Evolutionary conservation across 2,329 filamentous ascomycete species (phyloP).

Genomic region (Sporothrix pallida): DNA sequence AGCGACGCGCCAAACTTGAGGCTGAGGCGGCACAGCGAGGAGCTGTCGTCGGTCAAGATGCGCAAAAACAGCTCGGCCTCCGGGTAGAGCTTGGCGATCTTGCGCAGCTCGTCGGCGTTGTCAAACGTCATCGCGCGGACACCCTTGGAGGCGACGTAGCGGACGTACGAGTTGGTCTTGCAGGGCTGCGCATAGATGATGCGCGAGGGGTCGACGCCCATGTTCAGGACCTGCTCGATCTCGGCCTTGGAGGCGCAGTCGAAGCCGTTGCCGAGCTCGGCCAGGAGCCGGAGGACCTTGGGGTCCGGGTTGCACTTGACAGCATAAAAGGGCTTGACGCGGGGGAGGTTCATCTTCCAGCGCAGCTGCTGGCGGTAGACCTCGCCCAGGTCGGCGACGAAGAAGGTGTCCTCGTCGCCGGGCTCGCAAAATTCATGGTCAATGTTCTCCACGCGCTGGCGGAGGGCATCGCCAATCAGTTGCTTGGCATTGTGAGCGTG

Average conservation of each 20-base stretch:
- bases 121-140: constrained; percentile 99
- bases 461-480: constrained; percentile 84
- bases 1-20: constrained; percentile 96
- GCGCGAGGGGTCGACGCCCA: constrained; percentile 83
- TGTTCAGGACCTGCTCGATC: constrained; percentile 86
- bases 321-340: constrained; percentile 96
- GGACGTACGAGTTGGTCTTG: constrained; percentile 98
- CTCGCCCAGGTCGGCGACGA: constrained; percentile 96
- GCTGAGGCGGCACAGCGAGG: constrained; percentile 90
- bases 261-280: constrained; percentile 89
- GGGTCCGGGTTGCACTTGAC: constrained; percentile 99
- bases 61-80: constrained; percentile 90
- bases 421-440: constrained; percentile 87
- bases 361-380: constrained; percentile 98
- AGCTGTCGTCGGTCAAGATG: constrained; percentile 95
- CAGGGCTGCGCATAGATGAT: constrained; percentile 99
- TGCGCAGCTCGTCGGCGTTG: constrained; percentile 96
- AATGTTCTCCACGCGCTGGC: constrained; percentile 81
- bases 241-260: constrained; percentile 98
- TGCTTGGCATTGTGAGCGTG: constrained; percentile 66
- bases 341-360: constrained; percentile 93
- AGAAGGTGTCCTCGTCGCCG: constrained; percentile 97
- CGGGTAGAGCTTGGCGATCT: constrained; percentile 91
- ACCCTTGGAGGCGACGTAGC: constrained; percentile 80
- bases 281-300: constrained; percentile 84